phyloP scores from a whole-genome alignment of 345 rosid species.

The Rhizophora mangle region DNA sequence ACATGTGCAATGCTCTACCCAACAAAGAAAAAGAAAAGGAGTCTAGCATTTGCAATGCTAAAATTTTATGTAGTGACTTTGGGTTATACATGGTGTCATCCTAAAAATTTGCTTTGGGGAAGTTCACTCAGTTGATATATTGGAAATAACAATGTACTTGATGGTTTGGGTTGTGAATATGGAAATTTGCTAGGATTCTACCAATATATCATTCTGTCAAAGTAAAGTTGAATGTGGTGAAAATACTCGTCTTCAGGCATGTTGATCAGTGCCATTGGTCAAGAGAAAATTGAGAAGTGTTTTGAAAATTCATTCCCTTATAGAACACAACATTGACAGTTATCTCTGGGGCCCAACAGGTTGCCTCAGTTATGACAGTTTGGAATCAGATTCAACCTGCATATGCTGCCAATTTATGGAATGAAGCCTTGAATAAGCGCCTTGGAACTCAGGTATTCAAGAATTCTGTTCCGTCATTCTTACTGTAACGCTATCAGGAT shows the following conservation, averaged over 20 bases:
- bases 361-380: constrained; percentile 94
- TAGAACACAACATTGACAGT: not conserved
- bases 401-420: constrained; percentile 94
- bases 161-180: too few species aligned
- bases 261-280: not conserved
- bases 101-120: too few species aligned
- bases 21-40: too few species aligned
- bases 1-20: too few species aligned
- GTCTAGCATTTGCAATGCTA: too few species aligned
- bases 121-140: too few species aligned
- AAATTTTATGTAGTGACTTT: too few species aligned
- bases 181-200: too few species aligned
- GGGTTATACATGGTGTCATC: too few species aligned
- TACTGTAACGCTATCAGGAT: not conserved
- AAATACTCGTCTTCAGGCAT: not conserved
- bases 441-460: constrained; percentile 77
- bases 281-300: not conserved
- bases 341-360: constrained; percentile 41
- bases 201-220: not conserved
- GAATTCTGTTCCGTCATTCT: not conserved
- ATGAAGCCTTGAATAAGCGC: constrained; percentile 89
- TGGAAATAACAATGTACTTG: too few species aligned
- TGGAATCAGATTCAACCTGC: constrained; percentile 90
- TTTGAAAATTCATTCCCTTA: too few species aligned
- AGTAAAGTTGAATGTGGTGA: not conserved